These are phyloP conservation scores for Phytophthora lateralis DNA, from an alignment of 352 stramenopile species.

Conservation along the genomic window DNA sequence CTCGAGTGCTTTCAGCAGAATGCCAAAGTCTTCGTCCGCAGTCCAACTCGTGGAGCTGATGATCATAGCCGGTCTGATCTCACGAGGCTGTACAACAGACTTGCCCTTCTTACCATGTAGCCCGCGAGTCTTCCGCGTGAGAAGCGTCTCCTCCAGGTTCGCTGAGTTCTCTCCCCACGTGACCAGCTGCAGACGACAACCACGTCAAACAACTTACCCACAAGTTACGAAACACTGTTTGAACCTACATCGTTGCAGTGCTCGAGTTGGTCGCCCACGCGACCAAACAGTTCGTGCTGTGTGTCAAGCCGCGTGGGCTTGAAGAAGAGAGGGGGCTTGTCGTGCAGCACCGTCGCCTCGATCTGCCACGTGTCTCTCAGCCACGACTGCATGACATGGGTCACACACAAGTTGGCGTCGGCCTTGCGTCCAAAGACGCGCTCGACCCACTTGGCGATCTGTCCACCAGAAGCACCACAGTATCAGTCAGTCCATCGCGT, in stretches of 20 bases:
- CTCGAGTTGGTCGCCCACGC: conserved; percentile 71
- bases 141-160: conserved; percentile 62
- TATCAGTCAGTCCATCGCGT: not conserved
- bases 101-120: conserved; percentile 35
- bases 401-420: conserved; percentile 97
- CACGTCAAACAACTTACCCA: conserved; percentile 1
- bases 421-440: conserved; percentile 90
- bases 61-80: conserved; percentile 72
- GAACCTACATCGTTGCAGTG: conserved; percentile 76
- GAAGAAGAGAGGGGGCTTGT: conserved; percentile 96
- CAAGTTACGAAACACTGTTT: not conserved
- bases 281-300: conserved; percentile 91
- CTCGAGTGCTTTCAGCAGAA: conserved; percentile 94
- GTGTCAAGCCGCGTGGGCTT: conserved; percentile 77
- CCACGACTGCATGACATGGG: conserved; percentile 95
- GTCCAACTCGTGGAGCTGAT: conserved; percentile 99
- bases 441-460: conserved; percentile 88
- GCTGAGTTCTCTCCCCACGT: conserved; percentile 29
- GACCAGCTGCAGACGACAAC: conserved; percentile 35
- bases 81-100: conserved; percentile 34
- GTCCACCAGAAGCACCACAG: conserved; percentile 3
- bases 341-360: conserved; percentile 90
- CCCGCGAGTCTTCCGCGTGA: conserved; percentile 51
- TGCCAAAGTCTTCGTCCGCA: conserved; percentile 98
- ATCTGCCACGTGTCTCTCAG: conserved; percentile 92